Conservation (phyloP, 140 eudicot species). For the Bidens hawaiensis region DNA sequence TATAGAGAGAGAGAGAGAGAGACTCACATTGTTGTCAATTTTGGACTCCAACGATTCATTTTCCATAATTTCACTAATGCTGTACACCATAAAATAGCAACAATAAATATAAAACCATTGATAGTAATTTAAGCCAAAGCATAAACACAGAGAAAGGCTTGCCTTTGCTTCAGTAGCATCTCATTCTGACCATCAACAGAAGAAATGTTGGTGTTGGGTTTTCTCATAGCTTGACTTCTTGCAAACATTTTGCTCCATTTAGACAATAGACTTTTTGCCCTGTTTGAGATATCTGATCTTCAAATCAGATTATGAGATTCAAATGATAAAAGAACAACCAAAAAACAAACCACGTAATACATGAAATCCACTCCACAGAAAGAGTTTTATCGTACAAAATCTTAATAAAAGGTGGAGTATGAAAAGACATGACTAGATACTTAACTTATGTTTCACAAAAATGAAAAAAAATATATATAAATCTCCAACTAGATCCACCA, state of each 20-base stretch:
- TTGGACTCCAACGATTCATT: slow-evolving; percentile 56
- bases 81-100: slow-evolving; percentile 32
- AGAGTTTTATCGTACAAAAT: neutral
- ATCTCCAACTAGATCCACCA: neutral
- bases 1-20: neutral
- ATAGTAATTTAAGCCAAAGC: neutral
- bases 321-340: slow-evolving; percentile 20
- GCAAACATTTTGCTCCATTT: slow-evolving; percentile 87
- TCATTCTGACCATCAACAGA: slow-evolving; percentile 59
- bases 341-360: neutral
- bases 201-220: slow-evolving; percentile 46
- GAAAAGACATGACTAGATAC: slow-evolving; percentile 1
- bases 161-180: slow-evolving; percentile 87
- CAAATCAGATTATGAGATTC: slow-evolving; percentile 83
- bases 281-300: slow-evolving; percentile 94
- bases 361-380: neutral
- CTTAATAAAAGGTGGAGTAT: neutral
- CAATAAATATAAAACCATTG: neutral
- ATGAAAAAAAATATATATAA: neutral
- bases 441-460: neutral
- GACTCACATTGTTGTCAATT: slow-evolving; percentile 54
- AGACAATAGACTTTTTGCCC: slow-evolving; percentile 70
- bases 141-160: slow-evolving; percentile 24
- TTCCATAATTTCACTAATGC: slow-evolving; percentile 87
- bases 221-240: slow-evolving; percentile 64